Base-by-base conservation (phyloP, 768 basidiomycete genomes). In the Suillus variegatus region DNA sequence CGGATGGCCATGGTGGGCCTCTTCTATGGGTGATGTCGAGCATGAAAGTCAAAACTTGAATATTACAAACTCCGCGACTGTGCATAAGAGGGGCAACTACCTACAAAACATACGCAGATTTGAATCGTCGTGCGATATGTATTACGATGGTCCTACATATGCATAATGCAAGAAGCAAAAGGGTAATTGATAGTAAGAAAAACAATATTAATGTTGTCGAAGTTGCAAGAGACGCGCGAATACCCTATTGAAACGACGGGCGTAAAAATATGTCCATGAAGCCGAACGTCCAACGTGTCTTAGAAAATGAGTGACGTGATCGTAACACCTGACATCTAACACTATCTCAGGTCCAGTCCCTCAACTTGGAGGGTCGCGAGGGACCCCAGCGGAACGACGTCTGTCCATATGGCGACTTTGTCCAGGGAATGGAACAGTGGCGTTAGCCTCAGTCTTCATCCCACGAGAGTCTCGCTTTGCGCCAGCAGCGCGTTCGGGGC, bases 341-440 rank as follows among this genome's bases (percentile, higher is more conserved):
- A 16, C 49, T 16, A 65, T 40, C 12, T 41, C 10, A 44, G 41
- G 41, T 4, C 16, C 20, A 32, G 32, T 51, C 46, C 4, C 64
- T 68, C 73, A 81, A 64, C 75, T 82, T 16, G 79, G 77, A 40
- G 82, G 80, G 67, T 82, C 81, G 25, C 82, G 80, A n/a, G 71
- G 75, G 32, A 73, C 25, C 35, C 72, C 71, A 65, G 80, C 72
- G 62, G 71, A 60, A 63, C 77, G 74, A 67, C 75, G 74, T 32
- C 66, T 69, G 20, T 79, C 76, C 32, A 74, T 69, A 0, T 49
- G 47, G 61, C 72, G 69, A 40, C 63, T 66, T 55, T 72, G 74
- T 2, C 77, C 78, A 56, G 76, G 76, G 67, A 77, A 77, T 2
- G 76, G 76, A 2, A 77, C 78, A 8, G 77, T 75, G 46, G 71